phyloP scores from a whole-genome alignment of 108 stramenopile genomes.

The Cyclotella choctawhatcheeana region DNA sequence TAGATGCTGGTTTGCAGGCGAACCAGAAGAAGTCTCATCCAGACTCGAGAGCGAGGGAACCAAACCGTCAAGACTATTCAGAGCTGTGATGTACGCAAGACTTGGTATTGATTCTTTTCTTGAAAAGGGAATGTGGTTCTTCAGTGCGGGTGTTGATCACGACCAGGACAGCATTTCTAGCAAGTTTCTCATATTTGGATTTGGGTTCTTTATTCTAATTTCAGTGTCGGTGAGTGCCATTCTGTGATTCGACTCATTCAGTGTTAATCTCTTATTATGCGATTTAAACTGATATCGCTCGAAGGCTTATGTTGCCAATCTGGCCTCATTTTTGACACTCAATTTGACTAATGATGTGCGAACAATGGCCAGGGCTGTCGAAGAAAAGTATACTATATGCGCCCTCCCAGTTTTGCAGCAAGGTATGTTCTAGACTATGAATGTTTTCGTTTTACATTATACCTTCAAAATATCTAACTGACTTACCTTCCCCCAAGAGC shows the following conservation, averaged over 20 bases:
- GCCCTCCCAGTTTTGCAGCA: not conserved
- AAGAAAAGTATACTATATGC: not conserved
- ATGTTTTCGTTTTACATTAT: not conserved
- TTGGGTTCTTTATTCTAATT: not conserved
- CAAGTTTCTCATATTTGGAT: not conserved
- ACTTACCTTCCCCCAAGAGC: not conserved
- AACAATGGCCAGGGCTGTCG: not conserved
- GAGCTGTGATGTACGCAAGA: no score
- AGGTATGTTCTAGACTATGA: not conserved
- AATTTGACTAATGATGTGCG: not conserved
- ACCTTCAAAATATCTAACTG: not conserved
- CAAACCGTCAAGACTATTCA: no score
- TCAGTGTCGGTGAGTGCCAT: not conserved
- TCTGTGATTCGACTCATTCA: not conserved
- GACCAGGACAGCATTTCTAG: not conserved
- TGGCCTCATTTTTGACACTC: not conserved
- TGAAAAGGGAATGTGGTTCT: not conserved
- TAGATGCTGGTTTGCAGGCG: not conserved
- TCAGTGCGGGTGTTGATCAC: not conserved
- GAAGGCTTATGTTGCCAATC: not conserved
- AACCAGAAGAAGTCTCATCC: not conserved
- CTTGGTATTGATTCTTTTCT: not conserved
- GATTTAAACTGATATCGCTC: not conserved
- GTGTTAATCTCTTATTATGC: not conserved
- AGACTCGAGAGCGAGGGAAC: no score